These are phyloP conservation scores for Beta vulgaris DNA, from an alignment of 148 eudicot species.

Conservation along the genomic window DNA sequence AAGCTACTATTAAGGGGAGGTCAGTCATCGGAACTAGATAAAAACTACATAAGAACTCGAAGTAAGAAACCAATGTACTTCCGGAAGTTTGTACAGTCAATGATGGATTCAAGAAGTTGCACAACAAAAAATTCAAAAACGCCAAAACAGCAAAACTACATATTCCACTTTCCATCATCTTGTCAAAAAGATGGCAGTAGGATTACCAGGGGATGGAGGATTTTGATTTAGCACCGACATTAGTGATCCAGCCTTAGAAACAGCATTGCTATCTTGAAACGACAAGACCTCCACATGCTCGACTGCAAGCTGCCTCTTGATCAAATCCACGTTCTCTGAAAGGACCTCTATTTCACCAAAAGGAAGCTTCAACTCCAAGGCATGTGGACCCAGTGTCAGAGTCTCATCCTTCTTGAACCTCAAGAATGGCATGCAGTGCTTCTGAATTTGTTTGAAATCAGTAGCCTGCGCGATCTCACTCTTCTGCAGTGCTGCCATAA, in stretches of 20 bases:
- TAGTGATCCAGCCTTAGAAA: conserved; percentile 53
- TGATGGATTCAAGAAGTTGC: background rate
- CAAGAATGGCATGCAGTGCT: conserved; percentile 88
- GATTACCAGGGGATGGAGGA: conserved; percentile 88
- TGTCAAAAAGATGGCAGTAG: conserved; percentile 65
- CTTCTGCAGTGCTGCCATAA: conserved; percentile 53
- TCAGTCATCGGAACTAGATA: background rate
- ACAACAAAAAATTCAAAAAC: conserved; percentile 5
- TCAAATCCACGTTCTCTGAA: conserved; percentile 54
- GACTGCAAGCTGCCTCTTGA: conserved; percentile 69
- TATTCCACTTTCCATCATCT: conserved; percentile 5
- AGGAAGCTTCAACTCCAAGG: conserved; percentile 73
- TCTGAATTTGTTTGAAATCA: conserved; percentile 66
- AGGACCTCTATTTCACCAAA: conserved; percentile 84
- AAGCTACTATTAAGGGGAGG: background rate
- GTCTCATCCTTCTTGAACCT: conserved; percentile 85
- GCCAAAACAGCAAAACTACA: conserved; percentile 6
- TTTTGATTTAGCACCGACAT: conserved; percentile 51
- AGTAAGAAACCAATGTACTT: background rate
- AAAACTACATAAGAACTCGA: conserved; percentile 5
- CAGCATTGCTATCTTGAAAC: conserved; percentile 43
- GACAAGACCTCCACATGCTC: conserved; percentile 57
- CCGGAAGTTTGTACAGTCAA: background rate
- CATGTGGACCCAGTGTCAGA: conserved; percentile 63
- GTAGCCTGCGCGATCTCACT: conserved; percentile 51